Evolutionary conservation across 2,329 filamentous ascomycete genomes (phyloP), one percentile per base, ranked within the genome.

Genomic region (Monosporascus sp.): DNA sequence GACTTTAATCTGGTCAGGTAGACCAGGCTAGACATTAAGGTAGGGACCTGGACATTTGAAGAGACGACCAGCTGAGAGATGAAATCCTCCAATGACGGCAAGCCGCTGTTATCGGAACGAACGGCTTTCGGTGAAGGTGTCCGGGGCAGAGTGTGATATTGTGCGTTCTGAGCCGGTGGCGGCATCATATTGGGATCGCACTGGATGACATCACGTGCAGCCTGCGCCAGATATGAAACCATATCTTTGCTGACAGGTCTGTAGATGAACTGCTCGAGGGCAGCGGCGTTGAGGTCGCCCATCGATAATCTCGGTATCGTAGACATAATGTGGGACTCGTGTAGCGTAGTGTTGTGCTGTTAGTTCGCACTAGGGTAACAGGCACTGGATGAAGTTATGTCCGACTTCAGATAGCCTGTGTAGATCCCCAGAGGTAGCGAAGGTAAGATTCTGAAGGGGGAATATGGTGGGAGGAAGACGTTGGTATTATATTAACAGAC

Each of bases 11-110:
- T 85, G 67, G 82, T 84, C 53, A 99, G 86, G 79, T 97, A 99
- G 70, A 97, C 91, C 41, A 99, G 82, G 7, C 92, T 92, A 37
- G 91, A 93, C 94, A 99, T 97, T 62, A 99, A 82, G 7, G 94
- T 99, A 14, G 94, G 90, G 51, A 97, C 92, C 78, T 97, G 93
- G 31, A 97, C 94, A 71, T 97, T 96, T 60, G 93, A 97, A 56
- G 89, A 88, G 67, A 90, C 84, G 57, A 97, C 92, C 31, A 99
- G 81, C 59, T 91, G 91, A 49, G 84, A 87, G 74, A 99, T 97
- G 79, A 97, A 99, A 54, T 86, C 82, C 71, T 96, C 90, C 37
- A 97, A 77, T 0, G 88, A 86, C 3, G 94, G 94, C 35, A 99
- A 78, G 52, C 74, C 69, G 56, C 72, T 74, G 61, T 82, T 78